phyloP scores from a whole-genome alignment of 306 rosid species.

The Vicia villosa region DNA sequence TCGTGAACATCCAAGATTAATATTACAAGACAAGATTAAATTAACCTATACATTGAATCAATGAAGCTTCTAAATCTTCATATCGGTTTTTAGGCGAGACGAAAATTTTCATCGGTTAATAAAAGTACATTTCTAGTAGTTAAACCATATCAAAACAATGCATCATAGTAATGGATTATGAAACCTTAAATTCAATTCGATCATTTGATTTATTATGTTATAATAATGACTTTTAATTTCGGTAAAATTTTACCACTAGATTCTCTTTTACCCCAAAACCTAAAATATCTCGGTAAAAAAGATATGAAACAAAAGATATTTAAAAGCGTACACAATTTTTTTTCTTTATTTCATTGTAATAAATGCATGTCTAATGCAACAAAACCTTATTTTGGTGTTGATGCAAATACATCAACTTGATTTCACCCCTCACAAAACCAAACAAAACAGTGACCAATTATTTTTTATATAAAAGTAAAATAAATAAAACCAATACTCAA shows the following conservation, averaged over 20 bases:
- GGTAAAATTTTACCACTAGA: background rate
- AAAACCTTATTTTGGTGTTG: conserved; percentile 7
- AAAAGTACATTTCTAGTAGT: too few species aligned
- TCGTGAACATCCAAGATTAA: too few species aligned
- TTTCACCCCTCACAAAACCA: conserved; percentile 3
- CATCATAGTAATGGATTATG: background rate
- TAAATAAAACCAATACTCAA: background rate
- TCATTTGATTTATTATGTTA: background rate
- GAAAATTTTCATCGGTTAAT: too few species aligned
- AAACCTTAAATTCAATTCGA: background rate
- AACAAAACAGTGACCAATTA: conserved; percentile 3
- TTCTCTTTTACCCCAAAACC: background rate
- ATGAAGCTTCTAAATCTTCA: too few species aligned
- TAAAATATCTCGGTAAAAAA: background rate
- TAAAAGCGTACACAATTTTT: background rate
- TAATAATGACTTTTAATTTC: background rate
- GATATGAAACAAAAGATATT: conserved; percentile 23
- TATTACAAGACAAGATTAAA: too few species aligned
- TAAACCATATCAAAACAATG: background rate
- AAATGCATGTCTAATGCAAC: conserved; percentile 23
- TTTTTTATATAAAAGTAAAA: background rate
- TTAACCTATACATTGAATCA: too few species aligned
- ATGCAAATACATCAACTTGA: conserved; percentile 6
- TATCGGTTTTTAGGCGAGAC: too few species aligned
- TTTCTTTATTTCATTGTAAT: background rate